Evolutionary conservation across 768 basidiomycete species (phyloP).

Genomic region (Scleroderma citrinum): DNA sequence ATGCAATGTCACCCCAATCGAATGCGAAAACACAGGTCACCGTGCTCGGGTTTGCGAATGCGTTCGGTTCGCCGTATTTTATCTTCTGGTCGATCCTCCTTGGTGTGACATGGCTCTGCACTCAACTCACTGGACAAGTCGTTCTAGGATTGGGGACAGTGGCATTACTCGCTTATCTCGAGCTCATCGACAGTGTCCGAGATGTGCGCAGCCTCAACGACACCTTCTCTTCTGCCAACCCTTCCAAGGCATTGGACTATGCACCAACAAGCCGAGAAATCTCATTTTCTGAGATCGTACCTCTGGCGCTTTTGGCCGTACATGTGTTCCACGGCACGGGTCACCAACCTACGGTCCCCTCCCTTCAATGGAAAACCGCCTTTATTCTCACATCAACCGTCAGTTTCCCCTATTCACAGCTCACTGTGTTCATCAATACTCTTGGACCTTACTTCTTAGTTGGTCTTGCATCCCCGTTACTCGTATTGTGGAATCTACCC

Average conservation of each 20-base stretch:
- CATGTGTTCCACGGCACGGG: conserved; percentile 84
- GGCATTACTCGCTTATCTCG: conserved; percentile 70
- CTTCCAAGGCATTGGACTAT: conserved; percentile 37
- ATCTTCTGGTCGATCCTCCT: conserved; percentile 73
- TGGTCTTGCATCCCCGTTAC: conserved; percentile 62
- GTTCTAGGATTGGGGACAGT: conserved; percentile 58
- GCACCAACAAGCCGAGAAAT: conserved; percentile 30
- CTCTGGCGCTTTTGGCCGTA: conserved; percentile 70
- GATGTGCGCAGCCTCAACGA: conserved; percentile 56
- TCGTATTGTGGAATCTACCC: conserved; percentile 79
- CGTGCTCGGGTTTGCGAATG: conserved; percentile 84
- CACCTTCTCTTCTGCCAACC: conserved; percentile 43
- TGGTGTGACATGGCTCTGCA: conserved; percentile 44
- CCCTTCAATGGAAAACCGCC: conserved; percentile 93
- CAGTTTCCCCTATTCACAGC: conserved; percentile 64
- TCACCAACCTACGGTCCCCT: conserved; percentile 83
- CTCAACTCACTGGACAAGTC: conserved; percentile 80
- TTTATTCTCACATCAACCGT: conserved; percentile 74
- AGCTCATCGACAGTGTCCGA: conserved; percentile 74
- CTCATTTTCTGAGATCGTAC: conserved; percentile 62
- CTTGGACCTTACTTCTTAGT: conserved; percentile 65
- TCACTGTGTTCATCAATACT: conserved; percentile 73
- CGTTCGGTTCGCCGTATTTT: conserved; percentile 83
- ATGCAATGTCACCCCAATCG: no score
- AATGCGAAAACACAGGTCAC: conserved; percentile 38